Evolutionary conservation across 768 basidiomycete genomes (phyloP).

Genomic region (Kwoniella botswanensis): DNA sequence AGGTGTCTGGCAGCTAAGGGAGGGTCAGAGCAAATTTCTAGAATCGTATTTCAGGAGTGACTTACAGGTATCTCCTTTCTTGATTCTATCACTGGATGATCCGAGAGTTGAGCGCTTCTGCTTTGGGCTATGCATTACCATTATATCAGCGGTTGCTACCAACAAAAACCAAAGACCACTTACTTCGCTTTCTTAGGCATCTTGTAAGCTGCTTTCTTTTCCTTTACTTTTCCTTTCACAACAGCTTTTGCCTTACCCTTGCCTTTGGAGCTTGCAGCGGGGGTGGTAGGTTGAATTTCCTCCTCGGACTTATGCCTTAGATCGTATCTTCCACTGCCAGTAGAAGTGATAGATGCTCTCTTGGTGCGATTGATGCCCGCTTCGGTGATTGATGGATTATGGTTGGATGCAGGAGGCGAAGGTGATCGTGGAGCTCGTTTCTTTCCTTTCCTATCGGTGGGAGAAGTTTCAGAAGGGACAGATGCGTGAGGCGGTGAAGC

Average conservation of each 20-base stretch:
- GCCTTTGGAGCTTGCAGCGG: conserved; percentile 47
- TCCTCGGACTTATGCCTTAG: conserved; percentile 26
- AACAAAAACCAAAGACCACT: conserved; percentile 4
- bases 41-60: neutral
- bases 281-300: conserved; percentile 61
- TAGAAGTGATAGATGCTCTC: conserved; percentile 63
- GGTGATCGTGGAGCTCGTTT: conserved; percentile 82
- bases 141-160: neutral
- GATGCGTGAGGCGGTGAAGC: conserved; percentile 4
- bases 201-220: conserved; percentile 60
- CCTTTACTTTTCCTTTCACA: conserved; percentile 60
- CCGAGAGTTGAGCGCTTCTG: conserved; percentile 27
- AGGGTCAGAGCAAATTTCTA: neutral
- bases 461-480: neutral
- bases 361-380: conserved; percentile 63
- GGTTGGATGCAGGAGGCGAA: conserved; percentile 59
- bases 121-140: conserved; percentile 14
- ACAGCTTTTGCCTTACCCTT: conserved; percentile 34
- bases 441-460: conserved; percentile 72
- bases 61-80: conserved; percentile 51
- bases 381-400: conserved; percentile 62
- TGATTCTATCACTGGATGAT: conserved; percentile 32
- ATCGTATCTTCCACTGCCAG: conserved; percentile 21
- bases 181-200: conserved; percentile 44
- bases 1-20: conserved; percentile 38